Percentiles rank a stretch among this genome's conserved stretches.
These are phyloP conservation scores for Trichoderma orchidacearum DNA, from an alignment of 495 filamentous ascomycete genomes.

Conservation along the genomic window DNA sequence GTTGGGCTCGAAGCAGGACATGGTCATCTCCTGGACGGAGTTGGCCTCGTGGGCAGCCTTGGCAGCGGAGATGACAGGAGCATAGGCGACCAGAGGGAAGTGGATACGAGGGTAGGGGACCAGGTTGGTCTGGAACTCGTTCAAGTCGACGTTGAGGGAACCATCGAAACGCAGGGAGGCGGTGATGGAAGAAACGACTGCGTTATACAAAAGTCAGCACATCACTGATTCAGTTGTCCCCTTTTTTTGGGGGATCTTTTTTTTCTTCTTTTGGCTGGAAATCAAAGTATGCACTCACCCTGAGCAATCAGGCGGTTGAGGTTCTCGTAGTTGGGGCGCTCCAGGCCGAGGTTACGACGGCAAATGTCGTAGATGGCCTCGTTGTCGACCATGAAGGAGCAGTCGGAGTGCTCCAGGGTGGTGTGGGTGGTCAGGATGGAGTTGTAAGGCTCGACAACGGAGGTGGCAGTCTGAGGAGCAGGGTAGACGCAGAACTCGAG, in stretches of 20 bases:
- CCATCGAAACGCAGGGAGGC: slow-evolving; percentile 83
- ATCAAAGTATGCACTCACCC: slow-evolving; percentile 37
- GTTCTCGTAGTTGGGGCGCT: slow-evolving; percentile 75
- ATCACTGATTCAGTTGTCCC: background rate
- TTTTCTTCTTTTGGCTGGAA: too few relatives aligned
- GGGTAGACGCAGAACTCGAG: slow-evolving; percentile 87
- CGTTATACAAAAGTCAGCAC: background rate
- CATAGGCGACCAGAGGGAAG: slow-evolving; percentile 82
- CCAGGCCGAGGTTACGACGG: slow-evolving; percentile 76
- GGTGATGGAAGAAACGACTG: slow-evolving; percentile 82
- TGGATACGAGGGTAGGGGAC: slow-evolving; percentile 87
- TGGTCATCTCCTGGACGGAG: slow-evolving; percentile 76
- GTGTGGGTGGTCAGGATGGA: slow-evolving; percentile 84
- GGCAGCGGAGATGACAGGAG: slow-evolving; percentile 67
- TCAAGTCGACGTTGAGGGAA: slow-evolving; percentile 82
- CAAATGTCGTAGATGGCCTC: slow-evolving; percentile 91
- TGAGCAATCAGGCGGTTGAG: slow-evolving; percentile 85
- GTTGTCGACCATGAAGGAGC: slow-evolving; percentile 86
- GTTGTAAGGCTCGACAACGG: slow-evolving; percentile 90
- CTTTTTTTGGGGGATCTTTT: too few relatives aligned
- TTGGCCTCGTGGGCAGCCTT: slow-evolving; percentile 86
- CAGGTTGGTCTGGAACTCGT: slow-evolving; percentile 92
- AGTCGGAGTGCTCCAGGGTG: slow-evolving; percentile 88
- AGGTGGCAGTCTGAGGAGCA: slow-evolving; percentile 70
- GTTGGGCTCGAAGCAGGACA: slow-evolving; percentile 87